A percentile compares a stretch with the other conserved stretches of the same genome.
Evolutionary conservation across 2,329 filamentous ascomycete genomes (phyloP).

Genomic region (Lecanicillium sp.): DNA sequence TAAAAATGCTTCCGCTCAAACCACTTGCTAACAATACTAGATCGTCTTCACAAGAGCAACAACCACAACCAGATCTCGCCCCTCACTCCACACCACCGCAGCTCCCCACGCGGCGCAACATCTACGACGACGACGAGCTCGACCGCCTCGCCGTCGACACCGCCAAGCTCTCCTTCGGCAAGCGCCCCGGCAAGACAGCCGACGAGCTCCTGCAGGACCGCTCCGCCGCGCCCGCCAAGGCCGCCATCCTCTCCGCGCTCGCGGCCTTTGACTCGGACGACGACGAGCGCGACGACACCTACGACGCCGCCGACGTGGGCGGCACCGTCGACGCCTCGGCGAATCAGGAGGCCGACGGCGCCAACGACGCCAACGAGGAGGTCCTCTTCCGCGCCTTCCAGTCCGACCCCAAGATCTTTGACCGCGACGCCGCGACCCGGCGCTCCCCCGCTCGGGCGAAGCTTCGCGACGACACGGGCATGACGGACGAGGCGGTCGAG

Average conservation of each 20-base stretch:
- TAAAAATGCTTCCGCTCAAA: slow-evolving; percentile 16
- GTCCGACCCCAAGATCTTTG: slow-evolving; percentile 58
- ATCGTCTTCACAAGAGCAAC: slow-evolving; percentile 21
- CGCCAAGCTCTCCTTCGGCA: slow-evolving; percentile 72
- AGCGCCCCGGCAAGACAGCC: slow-evolving; percentile 58
- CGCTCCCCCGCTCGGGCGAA: slow-evolving; percentile 55
- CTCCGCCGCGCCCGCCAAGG: slow-evolving; percentile 64
- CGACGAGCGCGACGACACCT: slow-evolving; percentile 95
- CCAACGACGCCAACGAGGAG: slow-evolving; percentile 57
- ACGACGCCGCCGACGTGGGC: slow-evolving; percentile 87
- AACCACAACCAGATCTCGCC: slow-evolving; percentile 37
- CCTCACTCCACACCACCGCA: slow-evolving; percentile 54
- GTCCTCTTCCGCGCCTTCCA: slow-evolving; percentile 68
- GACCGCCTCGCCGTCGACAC: slow-evolving; percentile 62
- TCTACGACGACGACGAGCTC: slow-evolving; percentile 76
- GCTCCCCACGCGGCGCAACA: slow-evolving; percentile 58
- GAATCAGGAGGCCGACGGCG: slow-evolving; percentile 43
- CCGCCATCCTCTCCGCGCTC: slow-evolving; percentile 80
- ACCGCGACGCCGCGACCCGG: slow-evolving; percentile 63
- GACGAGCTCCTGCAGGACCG: slow-evolving; percentile 65
- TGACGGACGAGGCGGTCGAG: slow-evolving; percentile 92
- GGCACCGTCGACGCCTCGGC: slow-evolving; percentile 71
- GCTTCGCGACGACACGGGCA: slow-evolving; percentile 69
- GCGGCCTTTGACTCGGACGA: slow-evolving; percentile 89
- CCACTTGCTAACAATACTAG: slow-evolving; percentile 17